A percentile compares a stretch with the other conserved stretches of the same genome.
Conservation (phyloP, 345 rosid genomes). For the Dovyalis caffra region DNA sequence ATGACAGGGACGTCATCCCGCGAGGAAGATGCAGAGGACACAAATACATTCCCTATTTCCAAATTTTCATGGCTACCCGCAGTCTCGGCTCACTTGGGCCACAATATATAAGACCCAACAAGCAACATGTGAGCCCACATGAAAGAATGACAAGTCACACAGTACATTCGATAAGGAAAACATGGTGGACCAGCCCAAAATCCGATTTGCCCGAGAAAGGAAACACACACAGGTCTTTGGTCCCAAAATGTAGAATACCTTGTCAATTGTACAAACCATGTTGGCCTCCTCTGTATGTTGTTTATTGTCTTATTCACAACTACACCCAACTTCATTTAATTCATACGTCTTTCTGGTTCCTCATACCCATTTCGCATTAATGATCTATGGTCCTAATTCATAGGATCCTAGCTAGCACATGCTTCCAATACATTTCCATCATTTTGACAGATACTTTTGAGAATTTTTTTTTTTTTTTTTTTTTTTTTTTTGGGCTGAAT, state of each 20-base stretch:
- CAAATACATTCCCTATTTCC: too few relatives aligned
- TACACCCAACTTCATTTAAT: background rate
- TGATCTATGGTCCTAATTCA: background rate
- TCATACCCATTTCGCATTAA: background rate
- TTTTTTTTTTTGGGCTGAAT: background rate
- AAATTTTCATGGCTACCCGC: too few relatives aligned
- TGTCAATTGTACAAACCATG: too few relatives aligned
- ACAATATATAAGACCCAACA: background rate
- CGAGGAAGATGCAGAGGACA: too few relatives aligned
- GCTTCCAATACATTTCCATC: background rate
- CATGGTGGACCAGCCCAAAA: conserved; percentile 3
- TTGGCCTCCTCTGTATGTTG: too few relatives aligned
- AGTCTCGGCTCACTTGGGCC: too few relatives aligned
- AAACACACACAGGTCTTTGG: background rate
- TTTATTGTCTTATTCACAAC: background rate
- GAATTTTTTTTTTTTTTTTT: too few relatives aligned
- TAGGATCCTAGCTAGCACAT: background rate
- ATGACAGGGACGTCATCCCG: too few relatives aligned
- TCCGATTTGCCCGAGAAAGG: background rate
- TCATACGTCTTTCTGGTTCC: background rate
- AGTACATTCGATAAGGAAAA: background rate
- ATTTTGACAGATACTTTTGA: too few relatives aligned
- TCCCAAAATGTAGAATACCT: background rate
- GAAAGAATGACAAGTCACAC: background rate
- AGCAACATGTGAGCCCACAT: conserved; percentile 5